Evolutionary conservation across 2,329 filamentous ascomycete genomes (phyloP).

Genomic region (Fusarium veterinarium): DNA sequence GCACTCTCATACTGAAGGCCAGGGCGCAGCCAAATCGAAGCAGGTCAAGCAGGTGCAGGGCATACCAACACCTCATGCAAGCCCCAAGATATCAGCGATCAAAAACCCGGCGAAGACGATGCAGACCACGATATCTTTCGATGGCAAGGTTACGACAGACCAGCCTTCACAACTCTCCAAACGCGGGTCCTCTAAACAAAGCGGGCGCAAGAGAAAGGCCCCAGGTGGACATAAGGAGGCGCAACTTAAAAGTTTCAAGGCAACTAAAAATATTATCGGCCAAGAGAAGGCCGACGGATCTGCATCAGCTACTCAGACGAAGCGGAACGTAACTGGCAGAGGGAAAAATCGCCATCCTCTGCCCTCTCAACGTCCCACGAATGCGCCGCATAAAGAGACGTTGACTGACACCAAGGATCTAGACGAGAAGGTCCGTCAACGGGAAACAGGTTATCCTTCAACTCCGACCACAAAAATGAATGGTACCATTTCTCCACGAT

Average conservation of each 20-base stretch:
- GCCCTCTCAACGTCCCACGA: conserved; percentile 43
- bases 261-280: conserved; percentile 34
- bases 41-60: conserved; percentile 58
- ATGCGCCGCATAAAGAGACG: not conserved
- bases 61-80: conserved; percentile 69
- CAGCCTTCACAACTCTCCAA: conserved; percentile 43
- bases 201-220: conserved; percentile 49
- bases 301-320: not conserved
- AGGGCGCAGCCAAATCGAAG: conserved; percentile 51
- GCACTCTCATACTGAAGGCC: conserved; percentile 32
- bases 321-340: conserved; percentile 4
- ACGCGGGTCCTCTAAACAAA: conserved; percentile 48
- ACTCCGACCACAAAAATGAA: conserved; percentile 36
- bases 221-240: conserved; percentile 54
- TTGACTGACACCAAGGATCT: not conserved
- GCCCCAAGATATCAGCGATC: conserved; percentile 61
- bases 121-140: conserved; percentile 64
- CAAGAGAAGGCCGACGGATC: conserved; percentile 37
- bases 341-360: conserved; percentile 14
- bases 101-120: conserved; percentile 58
- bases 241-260: conserved; percentile 52
- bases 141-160: conserved; percentile 27
- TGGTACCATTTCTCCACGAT: conserved; percentile 58
- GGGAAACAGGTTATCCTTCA: conserved; percentile 23
- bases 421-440: not conserved